Evolutionary conservation across 305 asterid species (phyloP).

Genomic region (Fraxinus velutina): DNA sequence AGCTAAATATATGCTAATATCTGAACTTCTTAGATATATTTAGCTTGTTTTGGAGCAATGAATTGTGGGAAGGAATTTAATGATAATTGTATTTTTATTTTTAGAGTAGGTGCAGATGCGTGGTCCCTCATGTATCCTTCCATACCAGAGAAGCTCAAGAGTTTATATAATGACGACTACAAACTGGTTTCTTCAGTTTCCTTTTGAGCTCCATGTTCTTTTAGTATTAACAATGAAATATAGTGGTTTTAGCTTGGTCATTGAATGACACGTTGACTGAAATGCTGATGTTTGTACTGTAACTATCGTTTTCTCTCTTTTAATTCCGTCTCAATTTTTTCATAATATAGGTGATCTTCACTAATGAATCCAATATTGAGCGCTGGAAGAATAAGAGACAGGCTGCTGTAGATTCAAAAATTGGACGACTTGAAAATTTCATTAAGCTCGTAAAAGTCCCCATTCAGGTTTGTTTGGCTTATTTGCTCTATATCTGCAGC

Average conservation of each 20-base stretch:
- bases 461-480: constrained; percentile 61
- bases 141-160: constrained; percentile 86
- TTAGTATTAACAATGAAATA: not conserved
- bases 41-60: constrained; percentile 11
- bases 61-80: constrained; percentile 8
- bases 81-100: constrained; percentile 10
- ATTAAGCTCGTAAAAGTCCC: constrained; percentile 75
- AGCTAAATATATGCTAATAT: not conserved
- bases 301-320: not conserved
- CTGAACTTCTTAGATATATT: not conserved
- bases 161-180: constrained; percentile 65
- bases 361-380: constrained; percentile 89
- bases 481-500: constrained; percentile 8
- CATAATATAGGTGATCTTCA: constrained; percentile 67
- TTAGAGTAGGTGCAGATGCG: constrained; percentile 82
- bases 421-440: constrained; percentile 80
- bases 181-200: constrained; percentile 68
- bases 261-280: not conserved
- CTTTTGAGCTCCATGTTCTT: constrained; percentile 16
- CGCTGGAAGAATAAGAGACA: constrained; percentile 97
- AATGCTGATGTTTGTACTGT: not conserved
- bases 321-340: not conserved
- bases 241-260: not conserved
- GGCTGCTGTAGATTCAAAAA: constrained; percentile 86
- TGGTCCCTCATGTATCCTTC: constrained; percentile 96